A percentile compares a stretch with the other conserved stretches of the same genome.
Conservation (phyloP, 2,329 filamentous ascomycete genomes). For the Cladobotryum mycophilum region DNA sequence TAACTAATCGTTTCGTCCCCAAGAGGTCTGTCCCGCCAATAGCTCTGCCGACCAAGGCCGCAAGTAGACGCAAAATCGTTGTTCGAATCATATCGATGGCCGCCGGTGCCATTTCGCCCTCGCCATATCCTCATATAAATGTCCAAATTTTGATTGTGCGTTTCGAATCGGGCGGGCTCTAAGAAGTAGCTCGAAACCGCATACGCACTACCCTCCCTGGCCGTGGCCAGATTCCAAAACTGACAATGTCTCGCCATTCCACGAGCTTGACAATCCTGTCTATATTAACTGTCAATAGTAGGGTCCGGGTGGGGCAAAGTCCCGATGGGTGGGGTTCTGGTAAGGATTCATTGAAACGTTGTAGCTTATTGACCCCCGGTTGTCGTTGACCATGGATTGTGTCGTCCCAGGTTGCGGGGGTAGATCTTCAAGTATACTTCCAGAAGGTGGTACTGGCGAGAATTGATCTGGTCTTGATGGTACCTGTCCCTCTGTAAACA, state of each 20-base stretch:
- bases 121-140: too few relatives aligned
- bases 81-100: too few relatives aligned
- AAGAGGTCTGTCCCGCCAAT: background rate
- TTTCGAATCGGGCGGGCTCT: too few relatives aligned
- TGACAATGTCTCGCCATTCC: too few relatives aligned
- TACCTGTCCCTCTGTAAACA: slow-evolving; percentile 8
- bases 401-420: slow-evolving; percentile 5
- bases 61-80: background rate
- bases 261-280: too few relatives aligned
- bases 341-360: slow-evolving; percentile 8
- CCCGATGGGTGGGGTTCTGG: slow-evolving; percentile 8
- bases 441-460: background rate
- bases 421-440: slow-evolving; percentile 6
- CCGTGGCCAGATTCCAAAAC: too few relatives aligned
- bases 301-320: background rate
- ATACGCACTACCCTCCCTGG: too few relatives aligned
- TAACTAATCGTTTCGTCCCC: background rate
- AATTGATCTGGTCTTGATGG: background rate
- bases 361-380: slow-evolving; percentile 7
- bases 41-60: background rate
- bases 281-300: slow-evolving; percentile 7
- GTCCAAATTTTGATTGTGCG: too few relatives aligned
- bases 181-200: too few relatives aligned
- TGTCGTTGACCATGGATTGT: slow-evolving; percentile 4
- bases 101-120: too few relatives aligned